A percentile compares a stretch with the other conserved stretches of the same genome.
Conservation (phyloP, 2,329 filamentous ascomycete species). For the Pseudodiploospora longispora region DNA sequence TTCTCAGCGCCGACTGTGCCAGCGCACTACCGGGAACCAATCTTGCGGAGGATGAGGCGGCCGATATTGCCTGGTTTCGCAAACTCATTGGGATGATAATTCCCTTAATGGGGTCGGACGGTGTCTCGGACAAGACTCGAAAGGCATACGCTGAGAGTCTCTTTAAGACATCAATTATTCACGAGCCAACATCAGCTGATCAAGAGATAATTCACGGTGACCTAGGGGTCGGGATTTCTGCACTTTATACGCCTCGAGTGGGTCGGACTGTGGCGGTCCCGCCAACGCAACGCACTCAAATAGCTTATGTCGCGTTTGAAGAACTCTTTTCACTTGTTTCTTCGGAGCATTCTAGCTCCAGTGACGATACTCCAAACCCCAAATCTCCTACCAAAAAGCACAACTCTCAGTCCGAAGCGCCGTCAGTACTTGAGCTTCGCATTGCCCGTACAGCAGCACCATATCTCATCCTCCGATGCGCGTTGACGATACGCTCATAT, state of each 20-base stretch:
- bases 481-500: constrained; percentile 73
- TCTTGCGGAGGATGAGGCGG: constrained; percentile 63
- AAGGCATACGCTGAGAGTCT: constrained; percentile 65
- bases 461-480: constrained; percentile 74
- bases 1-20: constrained; percentile 56
- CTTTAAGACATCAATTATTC: constrained; percentile 76
- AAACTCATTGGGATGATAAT: constrained; percentile 65
- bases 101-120: constrained; percentile 58
- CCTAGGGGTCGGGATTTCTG: constrained; percentile 42
- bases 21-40: constrained; percentile 35
- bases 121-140: constrained; percentile 59
- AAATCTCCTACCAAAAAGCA: constrained; percentile 25
- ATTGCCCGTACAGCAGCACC: constrained; percentile 72
- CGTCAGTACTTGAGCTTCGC: constrained; percentile 36
- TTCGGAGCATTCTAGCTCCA: constrained; percentile 24
- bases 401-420: constrained; percentile 10
- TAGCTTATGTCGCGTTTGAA: constrained; percentile 74
- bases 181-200: constrained; percentile 51
- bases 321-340: constrained; percentile 67
- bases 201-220: constrained; percentile 42
- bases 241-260: constrained; percentile 55
- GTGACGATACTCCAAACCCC: constrained; percentile 35
- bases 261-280: constrained; percentile 65
- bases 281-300: constrained; percentile 57
- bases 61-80: constrained; percentile 70